These are phyloP conservation scores for Pythium insidiosum DNA, from an alignment of 352 stramenopile genomes.

Conservation along the genomic window DNA sequence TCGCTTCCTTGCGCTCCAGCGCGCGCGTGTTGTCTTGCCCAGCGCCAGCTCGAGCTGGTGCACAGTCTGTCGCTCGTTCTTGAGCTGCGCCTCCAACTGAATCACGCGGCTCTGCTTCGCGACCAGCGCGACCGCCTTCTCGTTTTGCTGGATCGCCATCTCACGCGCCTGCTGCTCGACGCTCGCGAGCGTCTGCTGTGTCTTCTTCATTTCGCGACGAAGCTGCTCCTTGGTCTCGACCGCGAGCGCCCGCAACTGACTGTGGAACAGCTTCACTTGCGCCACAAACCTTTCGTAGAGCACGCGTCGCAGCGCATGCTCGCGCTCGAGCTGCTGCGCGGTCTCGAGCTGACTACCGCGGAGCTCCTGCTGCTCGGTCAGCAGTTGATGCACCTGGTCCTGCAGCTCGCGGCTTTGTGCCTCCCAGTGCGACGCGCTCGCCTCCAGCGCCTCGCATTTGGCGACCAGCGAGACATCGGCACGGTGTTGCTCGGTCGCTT, in stretches of 20 bases:
- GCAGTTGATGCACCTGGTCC: background rate
- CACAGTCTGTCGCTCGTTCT: conserved; percentile 39
- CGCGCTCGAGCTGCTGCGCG: background rate
- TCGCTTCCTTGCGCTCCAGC: conserved; percentile 23
- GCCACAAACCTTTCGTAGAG: conserved; percentile 5
- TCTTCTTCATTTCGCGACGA: conserved; percentile 22
- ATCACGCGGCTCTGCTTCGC: conserved; percentile 41
- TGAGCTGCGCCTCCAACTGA: conserved; percentile 41
- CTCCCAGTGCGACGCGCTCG: background rate
- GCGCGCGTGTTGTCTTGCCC: conserved; percentile 21
- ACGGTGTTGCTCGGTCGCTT: background rate
- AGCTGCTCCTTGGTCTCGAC: conserved; percentile 9
- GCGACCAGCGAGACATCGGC: background rate
- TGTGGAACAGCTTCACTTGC: conserved; percentile 8
- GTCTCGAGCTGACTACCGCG: background rate
- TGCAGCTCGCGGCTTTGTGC: background rate
- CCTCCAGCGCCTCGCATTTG: background rate
- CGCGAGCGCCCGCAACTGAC: conserved; percentile 8
- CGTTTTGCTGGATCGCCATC: conserved; percentile 35
- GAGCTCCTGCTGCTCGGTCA: background rate
- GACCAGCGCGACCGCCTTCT: conserved; percentile 34
- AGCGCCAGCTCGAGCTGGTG: conserved; percentile 34
- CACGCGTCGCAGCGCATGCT: background rate
- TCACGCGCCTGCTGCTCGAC: conserved; percentile 36
- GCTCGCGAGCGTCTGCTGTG: conserved; percentile 13